phyloP scores from a whole-genome alignment of 2,329 filamentous ascomycete genomes.

The Chaetomium sp. region DNA sequence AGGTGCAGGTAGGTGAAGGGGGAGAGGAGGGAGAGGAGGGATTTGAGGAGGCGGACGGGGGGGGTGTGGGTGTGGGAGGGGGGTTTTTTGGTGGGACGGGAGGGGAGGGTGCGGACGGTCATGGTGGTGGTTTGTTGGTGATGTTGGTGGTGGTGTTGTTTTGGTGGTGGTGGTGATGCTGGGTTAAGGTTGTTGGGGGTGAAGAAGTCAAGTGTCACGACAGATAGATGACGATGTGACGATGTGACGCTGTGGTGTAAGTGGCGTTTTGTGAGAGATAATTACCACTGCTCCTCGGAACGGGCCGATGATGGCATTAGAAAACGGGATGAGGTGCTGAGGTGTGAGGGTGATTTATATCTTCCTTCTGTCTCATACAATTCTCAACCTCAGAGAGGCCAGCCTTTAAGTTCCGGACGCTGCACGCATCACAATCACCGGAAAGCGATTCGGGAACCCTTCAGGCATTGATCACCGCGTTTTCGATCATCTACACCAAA shows the following conservation, averaged over 20 bases:
- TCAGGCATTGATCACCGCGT: no score
- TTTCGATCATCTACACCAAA: no score
- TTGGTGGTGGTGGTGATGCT: not conserved
- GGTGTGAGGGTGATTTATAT: no score
- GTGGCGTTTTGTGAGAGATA: not conserved
- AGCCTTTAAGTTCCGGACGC: no score
- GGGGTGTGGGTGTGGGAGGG: not conserved
- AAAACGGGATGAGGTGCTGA: no score
- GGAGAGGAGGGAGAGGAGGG: constrained; percentile 5
- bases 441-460: no score
- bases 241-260: not conserved
- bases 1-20: constrained; percentile 1
- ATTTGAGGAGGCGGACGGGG: not conserved
- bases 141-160: not conserved
- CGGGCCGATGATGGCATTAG: no score
- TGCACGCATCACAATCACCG: no score
- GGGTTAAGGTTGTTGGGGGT: not conserved
- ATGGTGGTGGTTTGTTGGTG: not conserved
- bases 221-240: constrained; percentile 8
- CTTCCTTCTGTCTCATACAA: no score
- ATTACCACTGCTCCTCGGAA: no score
- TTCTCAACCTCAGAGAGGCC: no score
- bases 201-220: not conserved
- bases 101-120: not conserved
- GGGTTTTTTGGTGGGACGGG: not conserved